Percentiles rank a stretch among this genome's conserved stretches.
Conservation (phyloP, 164 flowering plant genomes). For the Stephania japonica region DNA sequence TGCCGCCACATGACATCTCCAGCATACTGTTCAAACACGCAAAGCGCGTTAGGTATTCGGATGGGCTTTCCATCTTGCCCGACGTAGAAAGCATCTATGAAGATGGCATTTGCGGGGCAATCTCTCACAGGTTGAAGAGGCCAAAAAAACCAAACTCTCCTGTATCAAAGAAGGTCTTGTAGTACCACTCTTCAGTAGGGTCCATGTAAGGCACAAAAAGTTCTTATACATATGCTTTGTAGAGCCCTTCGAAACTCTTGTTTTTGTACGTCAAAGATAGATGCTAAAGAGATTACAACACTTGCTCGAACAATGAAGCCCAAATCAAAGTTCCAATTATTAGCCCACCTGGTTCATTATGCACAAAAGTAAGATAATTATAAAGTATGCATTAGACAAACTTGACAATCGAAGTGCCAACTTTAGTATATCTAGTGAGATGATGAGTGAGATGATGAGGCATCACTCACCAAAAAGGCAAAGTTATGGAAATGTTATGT, state of each 20-base stretch:
- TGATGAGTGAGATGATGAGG: too few species aligned
- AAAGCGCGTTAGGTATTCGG: constrained; percentile 28
- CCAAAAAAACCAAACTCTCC: constrained; percentile 54
- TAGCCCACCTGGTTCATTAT: constrained; percentile 48
- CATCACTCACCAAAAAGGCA: too few species aligned
- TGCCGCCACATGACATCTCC: constrained; percentile 70
- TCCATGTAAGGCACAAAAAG: constrained; percentile 70
- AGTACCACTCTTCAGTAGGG: constrained; percentile 54
- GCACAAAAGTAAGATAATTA: not conserved
- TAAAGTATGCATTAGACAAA: too few species aligned
- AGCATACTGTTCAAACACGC: constrained; percentile 47
- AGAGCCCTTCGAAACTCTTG: constrained; percentile 30
- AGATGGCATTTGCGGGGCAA: constrained; percentile 48
- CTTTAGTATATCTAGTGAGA: too few species aligned
- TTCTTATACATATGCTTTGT: constrained; percentile 52
- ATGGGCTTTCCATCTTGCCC: constrained; percentile 36
- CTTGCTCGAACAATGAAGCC: constrained; percentile 48
- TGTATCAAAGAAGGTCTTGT: constrained; percentile 42
- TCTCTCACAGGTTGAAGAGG: constrained; percentile 42
- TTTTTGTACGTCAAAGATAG: constrained; percentile 40
- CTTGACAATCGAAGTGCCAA: too few species aligned
- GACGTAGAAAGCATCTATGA: constrained; percentile 38
- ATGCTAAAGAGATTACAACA: constrained; percentile 44
- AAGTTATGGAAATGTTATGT: too few species aligned
- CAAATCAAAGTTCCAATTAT: constrained; percentile 59